Evolutionary conservation across 306 rosid genomes (phyloP).

Genomic region (Arachis stenosperma): DNA sequence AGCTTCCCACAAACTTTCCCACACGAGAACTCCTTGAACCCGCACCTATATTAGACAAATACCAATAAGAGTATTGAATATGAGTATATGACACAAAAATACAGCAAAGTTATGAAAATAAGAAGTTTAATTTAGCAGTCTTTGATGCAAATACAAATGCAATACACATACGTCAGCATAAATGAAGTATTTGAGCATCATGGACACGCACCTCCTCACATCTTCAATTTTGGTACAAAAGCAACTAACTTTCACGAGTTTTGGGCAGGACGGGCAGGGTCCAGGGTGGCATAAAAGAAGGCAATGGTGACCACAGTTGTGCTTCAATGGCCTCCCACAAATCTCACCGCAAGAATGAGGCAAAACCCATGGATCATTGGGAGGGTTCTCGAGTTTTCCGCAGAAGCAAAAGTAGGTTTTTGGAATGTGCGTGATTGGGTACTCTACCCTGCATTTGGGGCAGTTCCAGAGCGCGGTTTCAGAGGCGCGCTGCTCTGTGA

Average conservation of each 20-base stretch:
- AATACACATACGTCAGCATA: no score
- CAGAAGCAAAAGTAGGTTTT: slow-evolving; percentile 77
- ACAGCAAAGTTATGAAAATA: no score
- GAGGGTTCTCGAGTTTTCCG: slow-evolving; percentile 78
- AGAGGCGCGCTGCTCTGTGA: slow-evolving; percentile 50
- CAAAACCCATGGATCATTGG: slow-evolving; percentile 85
- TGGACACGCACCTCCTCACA: slow-evolving; percentile 79
- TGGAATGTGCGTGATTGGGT: slow-evolving; percentile 68
- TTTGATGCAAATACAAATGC: no score
- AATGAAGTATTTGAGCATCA: no score
- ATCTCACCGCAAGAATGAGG: slow-evolving; percentile 96
- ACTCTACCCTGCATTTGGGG: slow-evolving; percentile 83
- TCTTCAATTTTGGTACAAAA: slow-evolving; percentile 69
- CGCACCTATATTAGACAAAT: slow-evolving; percentile 41
- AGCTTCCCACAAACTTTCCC: slow-evolving; percentile 55
- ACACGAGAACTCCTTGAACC: slow-evolving; percentile 79
- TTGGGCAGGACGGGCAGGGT: slow-evolving; percentile 93
- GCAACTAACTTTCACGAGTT: slow-evolving; percentile 70
- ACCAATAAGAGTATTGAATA: no score
- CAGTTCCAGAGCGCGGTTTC: slow-evolving; percentile 81
- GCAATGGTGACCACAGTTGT: slow-evolving; percentile 81
- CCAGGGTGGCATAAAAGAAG: slow-evolving; percentile 91
- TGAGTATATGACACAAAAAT: no score
- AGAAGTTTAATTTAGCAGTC: no score
- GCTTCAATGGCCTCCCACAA: slow-evolving; percentile 71